Evolutionary conservation across 2,329 filamentous ascomycete species (phyloP), one percentile per base, ranked within the genome.

Genomic region (Neofusicoccum kwambonambiense): DNA sequence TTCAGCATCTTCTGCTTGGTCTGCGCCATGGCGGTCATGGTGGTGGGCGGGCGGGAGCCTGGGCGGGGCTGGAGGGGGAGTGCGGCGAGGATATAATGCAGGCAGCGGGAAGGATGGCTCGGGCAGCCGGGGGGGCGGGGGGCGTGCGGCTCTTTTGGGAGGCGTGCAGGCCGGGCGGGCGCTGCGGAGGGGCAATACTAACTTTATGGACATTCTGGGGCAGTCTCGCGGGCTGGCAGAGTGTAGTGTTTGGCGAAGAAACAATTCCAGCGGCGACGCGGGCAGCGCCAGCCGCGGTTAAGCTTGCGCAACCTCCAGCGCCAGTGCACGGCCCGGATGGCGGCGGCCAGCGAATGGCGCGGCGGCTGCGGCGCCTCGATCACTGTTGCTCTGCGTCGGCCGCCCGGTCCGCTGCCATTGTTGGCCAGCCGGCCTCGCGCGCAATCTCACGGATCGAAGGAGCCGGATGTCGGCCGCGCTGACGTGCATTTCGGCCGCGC

Each of bases 161-260:
- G 52, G 47, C 52, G 68, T 56, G 45, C 44, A n/a, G 50, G 34
- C 7, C 4, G 47, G 65, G 22, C 22, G 22, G 22, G 22, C 22
- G 22, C 22, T 22, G 22, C 22, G 22, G 22, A 22, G 22, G 67
- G 68, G 56, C 37, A 61, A 66, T 70, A 77, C 76, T 74, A 64
- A 78, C 76, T 78, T 78, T 70, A 78, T 73, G 67, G 76, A 77
- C 76, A 78, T 78, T 78, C 22, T 58, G 39, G 54, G 57, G 44
- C 70, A 56, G 41, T 58, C 39, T 58, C 39, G 39, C 34, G 37
- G 44, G 34, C 42, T 35, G 61, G 37, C 45, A 41, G 42, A 31
- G 42, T 39, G 57, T 61, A 47, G 57, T 49, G 31, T 35, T 17
- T 22, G 42, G 42, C 42, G 34, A 49, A 49, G 57, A 50, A 35